These are phyloP conservation scores for Ceratobasidium sp. DNA, from an alignment of 1,284 basidiomycete species.

Conservation along the genomic window DNA sequence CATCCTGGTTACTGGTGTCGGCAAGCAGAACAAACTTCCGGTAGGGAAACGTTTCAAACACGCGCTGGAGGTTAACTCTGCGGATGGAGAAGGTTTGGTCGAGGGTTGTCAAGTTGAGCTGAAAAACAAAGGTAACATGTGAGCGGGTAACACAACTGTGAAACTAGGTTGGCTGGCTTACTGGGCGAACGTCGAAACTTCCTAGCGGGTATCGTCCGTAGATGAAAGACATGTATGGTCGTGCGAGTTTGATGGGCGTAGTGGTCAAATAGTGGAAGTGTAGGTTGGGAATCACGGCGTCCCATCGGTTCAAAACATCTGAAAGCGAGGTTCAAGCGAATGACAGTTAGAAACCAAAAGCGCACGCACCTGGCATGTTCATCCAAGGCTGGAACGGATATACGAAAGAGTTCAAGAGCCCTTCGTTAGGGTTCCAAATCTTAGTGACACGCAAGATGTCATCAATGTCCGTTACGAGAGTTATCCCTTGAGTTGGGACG, in stretches of 20 bases:
- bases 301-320: conserved; percentile 36
- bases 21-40: conserved; percentile 49
- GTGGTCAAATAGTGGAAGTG: conserved; percentile 51
- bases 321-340: background rate
- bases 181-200: conserved; percentile 49
- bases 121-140: background rate
- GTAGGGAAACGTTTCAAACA: conserved; percentile 48
- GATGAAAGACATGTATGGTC: conserved; percentile 48
- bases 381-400: conserved; percentile 48
- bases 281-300: conserved; percentile 25
- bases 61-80: conserved; percentile 43
- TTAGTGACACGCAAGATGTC: conserved; percentile 50
- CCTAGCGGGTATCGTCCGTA: conserved; percentile 48
- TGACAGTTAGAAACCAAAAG: background rate
- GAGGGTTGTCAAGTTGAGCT: conserved; percentile 47
- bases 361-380: conserved; percentile 47
- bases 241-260: conserved; percentile 42
- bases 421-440: conserved; percentile 48
- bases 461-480: conserved; percentile 49
- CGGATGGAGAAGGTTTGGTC: conserved; percentile 47
- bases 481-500: conserved; percentile 49
- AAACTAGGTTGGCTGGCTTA: background rate
- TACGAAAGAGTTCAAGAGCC: conserved; percentile 48
- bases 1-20: conserved; percentile 48
- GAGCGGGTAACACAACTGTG: background rate